phyloP scores from a whole-genome alignment of 2,329 filamentous ascomycete species.

The Penicillium sp. region DNA sequence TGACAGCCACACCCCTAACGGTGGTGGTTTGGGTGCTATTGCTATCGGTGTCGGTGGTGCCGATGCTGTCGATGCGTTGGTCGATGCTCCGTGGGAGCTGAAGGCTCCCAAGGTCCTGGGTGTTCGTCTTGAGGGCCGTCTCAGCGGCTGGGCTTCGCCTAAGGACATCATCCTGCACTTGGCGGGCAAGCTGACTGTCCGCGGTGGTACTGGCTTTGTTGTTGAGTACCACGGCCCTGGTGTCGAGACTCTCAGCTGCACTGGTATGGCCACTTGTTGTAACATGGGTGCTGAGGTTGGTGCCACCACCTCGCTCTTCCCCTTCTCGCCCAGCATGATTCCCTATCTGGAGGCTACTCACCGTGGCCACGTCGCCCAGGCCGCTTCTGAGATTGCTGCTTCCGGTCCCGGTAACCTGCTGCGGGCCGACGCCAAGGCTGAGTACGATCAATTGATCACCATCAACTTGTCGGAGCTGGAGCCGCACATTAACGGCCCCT shows the following conservation, averaged over 20 bases:
- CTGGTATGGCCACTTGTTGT: constrained; percentile 82
- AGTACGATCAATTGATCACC: constrained; percentile 95
- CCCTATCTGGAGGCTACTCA: constrained; percentile 92
- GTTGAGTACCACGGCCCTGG: constrained; percentile 61
- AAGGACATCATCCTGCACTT: constrained; percentile 99
- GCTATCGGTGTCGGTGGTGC: constrained; percentile 97
- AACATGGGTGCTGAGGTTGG: constrained; percentile 66
- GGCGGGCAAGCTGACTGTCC: constrained; percentile 93
- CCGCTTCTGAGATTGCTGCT: constrained; percentile 76
- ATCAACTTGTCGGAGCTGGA: constrained; percentile 94
- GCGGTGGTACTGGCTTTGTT: constrained; percentile 93
- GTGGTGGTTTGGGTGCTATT: constrained; percentile 89
- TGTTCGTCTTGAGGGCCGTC: constrained; percentile 85
- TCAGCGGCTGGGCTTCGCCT: constrained; percentile 88
- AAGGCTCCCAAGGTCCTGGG: constrained; percentile 98
- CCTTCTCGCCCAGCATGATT: constrained; percentile 97
- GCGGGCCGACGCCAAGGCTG: constrained; percentile 79
- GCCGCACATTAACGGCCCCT: constrained; percentile 97
- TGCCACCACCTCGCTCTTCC: constrained; percentile 89
- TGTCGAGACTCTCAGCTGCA: constrained; percentile 70
- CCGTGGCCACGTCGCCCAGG: constrained; percentile 86
- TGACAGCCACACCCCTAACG: constrained; percentile 96
- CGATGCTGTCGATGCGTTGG: constrained; percentile 98
- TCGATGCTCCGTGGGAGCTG: constrained; percentile 93
- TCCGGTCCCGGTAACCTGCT: constrained; percentile 58